A percentile compares a stretch with the other conserved stretches of the same genome.
Conservation (phyloP, 192 early-diverging fungal genomes). For the Mortierella claussenii region DNA sequence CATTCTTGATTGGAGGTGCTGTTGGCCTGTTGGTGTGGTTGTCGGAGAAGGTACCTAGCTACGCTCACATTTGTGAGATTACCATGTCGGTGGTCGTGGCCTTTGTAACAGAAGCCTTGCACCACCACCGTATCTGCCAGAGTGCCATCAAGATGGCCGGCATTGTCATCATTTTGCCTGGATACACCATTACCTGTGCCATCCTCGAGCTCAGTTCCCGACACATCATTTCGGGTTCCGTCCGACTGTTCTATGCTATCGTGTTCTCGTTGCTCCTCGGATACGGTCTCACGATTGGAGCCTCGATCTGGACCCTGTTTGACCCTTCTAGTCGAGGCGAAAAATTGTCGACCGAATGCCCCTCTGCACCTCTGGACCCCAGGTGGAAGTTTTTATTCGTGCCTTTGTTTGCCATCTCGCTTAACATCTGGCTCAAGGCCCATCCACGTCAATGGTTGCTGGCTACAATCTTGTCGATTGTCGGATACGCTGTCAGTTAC, state of each 20-base stretch:
- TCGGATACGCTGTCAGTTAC: constrained; percentile 75
- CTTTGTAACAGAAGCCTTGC: constrained; percentile 55
- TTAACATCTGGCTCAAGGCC: constrained; percentile 60
- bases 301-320: constrained; percentile 62
- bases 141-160: constrained; percentile 49
- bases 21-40: constrained; percentile 55
- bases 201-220: constrained; percentile 90
- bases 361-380: constrained; percentile 18
- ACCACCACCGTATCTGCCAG: constrained; percentile 7
- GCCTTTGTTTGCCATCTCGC: constrained; percentile 62
- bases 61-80: constrained; percentile 59
- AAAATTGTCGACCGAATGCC: constrained; percentile 19
- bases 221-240: constrained; percentile 90
- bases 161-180: constrained; percentile 77
- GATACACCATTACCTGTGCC: constrained; percentile 81
- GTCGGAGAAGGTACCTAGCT: constrained; percentile 42
- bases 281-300: constrained; percentile 77
- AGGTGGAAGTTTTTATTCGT: constrained; percentile 61
- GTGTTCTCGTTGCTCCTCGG: constrained; percentile 82
- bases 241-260: constrained; percentile 84
- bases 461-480: constrained; percentile 74
- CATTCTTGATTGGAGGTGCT: constrained; percentile 51
- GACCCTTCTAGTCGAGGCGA: constrained; percentile 38
- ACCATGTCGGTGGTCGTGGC: constrained; percentile 59
- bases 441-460: constrained; percentile 73